These are phyloP conservation scores for Boletus edulis DNA, from an alignment of 768 basidiomycete genomes.

Conservation along the genomic window DNA sequence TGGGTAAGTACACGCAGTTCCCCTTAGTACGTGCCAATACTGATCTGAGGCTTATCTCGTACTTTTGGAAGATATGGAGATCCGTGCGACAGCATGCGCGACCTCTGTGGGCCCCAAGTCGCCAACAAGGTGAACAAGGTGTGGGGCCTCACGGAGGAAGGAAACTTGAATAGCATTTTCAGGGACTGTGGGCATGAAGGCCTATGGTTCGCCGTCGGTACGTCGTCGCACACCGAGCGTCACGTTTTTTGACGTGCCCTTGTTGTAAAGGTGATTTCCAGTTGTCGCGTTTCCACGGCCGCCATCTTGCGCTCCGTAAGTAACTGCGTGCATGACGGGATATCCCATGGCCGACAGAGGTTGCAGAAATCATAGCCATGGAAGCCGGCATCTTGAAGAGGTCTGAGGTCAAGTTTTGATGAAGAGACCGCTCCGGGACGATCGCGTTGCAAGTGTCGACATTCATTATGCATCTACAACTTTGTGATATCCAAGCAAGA, in stretches of 20 bases:
- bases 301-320: constrained; percentile 30
- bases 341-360: background rate
- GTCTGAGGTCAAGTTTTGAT: constrained; percentile 21
- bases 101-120: constrained; percentile 46
- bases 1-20: constrained; percentile 14
- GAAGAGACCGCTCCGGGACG: background rate
- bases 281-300: constrained; percentile 28
- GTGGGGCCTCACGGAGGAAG: constrained; percentile 65
- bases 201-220: constrained; percentile 30
- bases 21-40: background rate
- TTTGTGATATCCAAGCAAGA: too few species aligned
- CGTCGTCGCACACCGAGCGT: background rate
- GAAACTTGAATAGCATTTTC: constrained; percentile 48
- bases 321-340: background rate
- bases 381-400: constrained; percentile 27
- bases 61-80: constrained; percentile 42
- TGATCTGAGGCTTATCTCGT: background rate
- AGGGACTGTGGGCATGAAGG: constrained; percentile 37
- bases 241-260: background rate
- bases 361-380: constrained; percentile 30
- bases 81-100: constrained; percentile 37
- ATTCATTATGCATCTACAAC: too few species aligned
- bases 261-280: constrained; percentile 20
- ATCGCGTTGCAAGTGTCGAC: background rate
- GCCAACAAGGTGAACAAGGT: constrained; percentile 45